Evolutionary conservation across 1,284 basidiomycete species (phyloP), one percentile per base, ranked within the genome.

Genomic region (Leccinum pseudoinsigne): DNA sequence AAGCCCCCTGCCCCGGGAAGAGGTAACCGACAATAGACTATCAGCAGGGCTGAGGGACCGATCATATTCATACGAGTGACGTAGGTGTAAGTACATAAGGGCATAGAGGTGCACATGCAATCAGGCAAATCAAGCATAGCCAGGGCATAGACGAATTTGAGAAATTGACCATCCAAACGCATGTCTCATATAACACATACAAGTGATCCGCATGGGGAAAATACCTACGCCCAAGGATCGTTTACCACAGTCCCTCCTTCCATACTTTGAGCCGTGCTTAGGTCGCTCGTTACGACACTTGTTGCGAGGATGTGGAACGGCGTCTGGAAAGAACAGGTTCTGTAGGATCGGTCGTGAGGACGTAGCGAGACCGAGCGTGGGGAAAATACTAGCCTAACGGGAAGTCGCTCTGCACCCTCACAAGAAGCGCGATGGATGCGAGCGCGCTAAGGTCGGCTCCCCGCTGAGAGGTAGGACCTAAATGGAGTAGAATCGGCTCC

Each of bases 341-440:
- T 80, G 65, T 53, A 51, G 9, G 64, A 68, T 64, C 51, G 64
- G 45, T 18, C 18, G 50, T 63, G 14, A 61, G 40, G 53, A 31
- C 45, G 28, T 10, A 36, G 50, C 11, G 11, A 26, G 14, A 58
- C 51, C 12, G 26, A n/a, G 56, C 8, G 7, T 57, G 59, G 57
- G 61, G 60, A 54, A 57, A 61, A 66, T 61, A 65, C 64, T 66
- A 69, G 80, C 85, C 85, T 80, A 71, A 74, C 76, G 77, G 75
- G 86, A 88, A 78, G 79, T 77, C 76, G 74, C 72, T 84, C 78
- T 74, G 74, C 83, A 84, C 75, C 84, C 82, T 78, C 80, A 84
- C 85, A 87, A 87, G 86, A 87, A 87, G 84, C 86, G 86, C 85
- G 86, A 87, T 87, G 86, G 79, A 85, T 74, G 82, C 86, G 80